Base-by-base conservation (phyloP, 2,329 filamentous ascomycete genomes). In the Alternaria gaisen region DNA sequence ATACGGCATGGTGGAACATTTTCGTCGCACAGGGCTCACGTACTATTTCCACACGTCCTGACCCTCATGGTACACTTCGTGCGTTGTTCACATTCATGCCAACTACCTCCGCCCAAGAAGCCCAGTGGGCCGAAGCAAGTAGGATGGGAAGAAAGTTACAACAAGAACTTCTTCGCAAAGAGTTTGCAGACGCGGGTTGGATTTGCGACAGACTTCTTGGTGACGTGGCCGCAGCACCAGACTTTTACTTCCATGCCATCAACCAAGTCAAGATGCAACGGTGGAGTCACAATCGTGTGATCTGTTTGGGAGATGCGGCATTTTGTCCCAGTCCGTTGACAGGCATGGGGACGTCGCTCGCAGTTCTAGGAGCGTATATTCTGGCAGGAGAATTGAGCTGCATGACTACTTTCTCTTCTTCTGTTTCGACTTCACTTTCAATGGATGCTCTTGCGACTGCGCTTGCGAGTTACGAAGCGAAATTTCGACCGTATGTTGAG, bases 261-360 rank as follows among this genome's bases (percentile, higher is more conserved):
- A 44, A 44, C 11, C 42, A 44, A 24, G 42, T 44, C 20, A 44
- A 44, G 42, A 44, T 44, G 42, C n/a, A 11, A 3, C 42, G 42
- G 9, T 44, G 42, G 42, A 44, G 42, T 44, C 4, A 2, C 14
- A 7, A 26, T 44, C 86, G 80, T 5, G 42, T 88, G 1, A 80
- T 79, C 2, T 77, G 24, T 26, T 26, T 26, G 24, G 24, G 24
- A 26, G 24, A 26, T 26, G 83, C 87, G 0, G 85, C 75, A 0
- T 84, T 82, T 65, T 83, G 81, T 24, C 84, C 85, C 0, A 80
- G 81, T 0, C 80, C 82, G 0, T 61, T 83, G 4, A 83, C 82
- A 0, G 87, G 86, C 1, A 69, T 69, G 64, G 72, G 72, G 0
- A 71, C 72, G 1, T 74, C 70, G 11, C 63, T 77, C 3, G 78